Evolutionary conservation across 2,329 filamentous ascomycete species (phyloP).

Genomic region (Aspergillus jensenii): DNA sequence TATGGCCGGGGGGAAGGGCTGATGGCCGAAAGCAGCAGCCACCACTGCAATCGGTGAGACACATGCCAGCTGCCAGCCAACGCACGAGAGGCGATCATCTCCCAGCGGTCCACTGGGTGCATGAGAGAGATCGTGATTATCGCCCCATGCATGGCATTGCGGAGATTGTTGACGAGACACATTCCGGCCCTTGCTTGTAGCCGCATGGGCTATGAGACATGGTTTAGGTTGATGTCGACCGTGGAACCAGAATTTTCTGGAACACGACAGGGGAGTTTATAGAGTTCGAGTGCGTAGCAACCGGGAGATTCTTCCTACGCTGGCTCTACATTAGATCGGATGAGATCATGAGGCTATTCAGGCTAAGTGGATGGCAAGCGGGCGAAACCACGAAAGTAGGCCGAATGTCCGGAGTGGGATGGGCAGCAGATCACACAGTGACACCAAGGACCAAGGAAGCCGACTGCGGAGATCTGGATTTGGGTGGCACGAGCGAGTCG

Average conservation of each 20-base stretch:
- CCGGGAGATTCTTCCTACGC: not conserved
- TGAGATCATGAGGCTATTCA: not conserved
- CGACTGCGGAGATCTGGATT: not conserved
- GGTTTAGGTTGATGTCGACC: not conserved
- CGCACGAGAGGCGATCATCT: not conserved
- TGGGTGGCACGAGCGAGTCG: constrained; percentile 1
- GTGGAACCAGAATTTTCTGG: too few relatives aligned
- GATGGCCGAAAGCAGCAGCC: constrained; percentile 11
- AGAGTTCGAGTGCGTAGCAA: not conserved
- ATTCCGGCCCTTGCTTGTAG: not conserved
- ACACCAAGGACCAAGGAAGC: not conserved
- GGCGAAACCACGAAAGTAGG: not conserved
- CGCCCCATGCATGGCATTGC: not conserved
- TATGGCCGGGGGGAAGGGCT: constrained; percentile 3
- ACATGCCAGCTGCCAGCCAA: not conserved
- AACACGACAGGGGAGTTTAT: not conserved
- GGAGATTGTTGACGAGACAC: not conserved
- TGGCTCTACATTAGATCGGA: not conserved
- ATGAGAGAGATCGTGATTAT: not conserved
- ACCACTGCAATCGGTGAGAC: not conserved
- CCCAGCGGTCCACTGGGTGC: not conserved
- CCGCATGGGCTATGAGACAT: not conserved
- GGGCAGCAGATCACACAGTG: not conserved
- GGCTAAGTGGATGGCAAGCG: not conserved
- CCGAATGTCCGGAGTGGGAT: not conserved